Evolutionary conservation across 2,329 filamentous ascomycete species (phyloP), one percentile per base, ranked within the genome.

Genomic region (Dryadomyces quercus-mongolicae): DNA sequence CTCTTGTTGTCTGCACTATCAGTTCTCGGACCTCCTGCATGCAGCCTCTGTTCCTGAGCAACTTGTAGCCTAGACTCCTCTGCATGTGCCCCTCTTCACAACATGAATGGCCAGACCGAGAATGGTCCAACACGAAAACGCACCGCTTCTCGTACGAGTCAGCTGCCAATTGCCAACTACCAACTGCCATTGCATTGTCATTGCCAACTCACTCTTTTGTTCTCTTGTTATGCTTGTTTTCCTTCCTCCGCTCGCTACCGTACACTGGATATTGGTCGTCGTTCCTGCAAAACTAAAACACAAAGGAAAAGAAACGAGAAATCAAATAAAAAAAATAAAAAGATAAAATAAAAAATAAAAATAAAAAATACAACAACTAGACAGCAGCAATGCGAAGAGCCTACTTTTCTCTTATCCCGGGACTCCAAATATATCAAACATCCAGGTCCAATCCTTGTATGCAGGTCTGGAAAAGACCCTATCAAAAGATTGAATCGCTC

Each of bases 231-330:
- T n/a, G n/a, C n/a, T n/a, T n/a, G n/a, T n/a, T 38, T 42, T 21
- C 15, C 20, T 42, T n/a, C 18, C 20, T 49, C 52, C 8, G 52
- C 52, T 54, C 16, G 52, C 52, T 54, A 44, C 38, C 52, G 16
- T 42, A 53, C 52, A 53, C 34, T 49, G 31, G 45, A 46, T 52
- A 53, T 42, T 53, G 34, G 49, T 44, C 31, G 31, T 25, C 36
- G 36, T 45, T 49, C 16, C 34, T 49, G 21, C 15, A 16, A 34
- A 21, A 44, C 45, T 38, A 44, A 48, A 51, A 54, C 20, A 40
- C n/a, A 8, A 47, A 54, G 25, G 25, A 10, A 13, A 38, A n/a
- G 31, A 51, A 34, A 20, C n/a, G n/a, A n/a, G n/a, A n/a, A n/a
- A n/a, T n/a, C n/a, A n/a, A n/a, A n/a, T n/a, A n/a, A n/a, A 51